phyloP scores from a whole-genome alignment of 805 yeast genomes.

The Candida xiaguanensis region DNA sequence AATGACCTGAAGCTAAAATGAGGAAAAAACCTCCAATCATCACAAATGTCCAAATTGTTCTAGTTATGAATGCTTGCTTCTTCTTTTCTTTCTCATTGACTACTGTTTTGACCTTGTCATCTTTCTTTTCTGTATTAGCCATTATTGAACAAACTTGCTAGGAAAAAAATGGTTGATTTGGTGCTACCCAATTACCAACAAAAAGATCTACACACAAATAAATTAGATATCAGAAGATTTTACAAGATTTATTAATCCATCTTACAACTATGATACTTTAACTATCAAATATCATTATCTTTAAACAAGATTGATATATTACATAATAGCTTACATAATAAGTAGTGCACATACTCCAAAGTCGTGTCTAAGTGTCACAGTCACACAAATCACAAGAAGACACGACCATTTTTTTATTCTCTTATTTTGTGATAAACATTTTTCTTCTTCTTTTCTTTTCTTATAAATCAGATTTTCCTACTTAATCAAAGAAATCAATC shows the following conservation, averaged over 20 bases:
- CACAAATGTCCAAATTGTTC: conserved; percentile 91
- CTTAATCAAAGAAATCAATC: neutral
- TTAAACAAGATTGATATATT: no score
- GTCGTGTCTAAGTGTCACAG: neutral
- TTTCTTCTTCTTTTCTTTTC: no score
- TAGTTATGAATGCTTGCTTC: conserved; percentile 77
- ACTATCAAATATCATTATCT: no score
- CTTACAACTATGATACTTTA: no score
- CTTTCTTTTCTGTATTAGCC: conserved; percentile 1
- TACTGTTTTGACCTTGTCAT: no score
- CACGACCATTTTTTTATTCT: neutral
- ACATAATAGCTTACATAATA: neutral
- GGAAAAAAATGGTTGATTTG: neutral
- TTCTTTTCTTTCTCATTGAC: conserved; percentile 55
- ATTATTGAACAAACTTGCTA: neutral
- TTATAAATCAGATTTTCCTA: neutral
- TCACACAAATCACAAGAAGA: neutral
- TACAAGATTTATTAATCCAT: no score
- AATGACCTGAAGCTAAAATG: conserved; percentile 78
- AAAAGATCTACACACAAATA: no score
- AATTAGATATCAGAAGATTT: no score
- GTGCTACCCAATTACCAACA: conserved; percentile 1
- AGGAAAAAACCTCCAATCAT: conserved; percentile 76
- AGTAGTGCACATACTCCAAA: neutral
- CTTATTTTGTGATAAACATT: neutral